These are phyloP conservation scores for Lodderomyces theae DNA, from an alignment of 1,139 yeast species.

Conservation along the genomic window DNA sequence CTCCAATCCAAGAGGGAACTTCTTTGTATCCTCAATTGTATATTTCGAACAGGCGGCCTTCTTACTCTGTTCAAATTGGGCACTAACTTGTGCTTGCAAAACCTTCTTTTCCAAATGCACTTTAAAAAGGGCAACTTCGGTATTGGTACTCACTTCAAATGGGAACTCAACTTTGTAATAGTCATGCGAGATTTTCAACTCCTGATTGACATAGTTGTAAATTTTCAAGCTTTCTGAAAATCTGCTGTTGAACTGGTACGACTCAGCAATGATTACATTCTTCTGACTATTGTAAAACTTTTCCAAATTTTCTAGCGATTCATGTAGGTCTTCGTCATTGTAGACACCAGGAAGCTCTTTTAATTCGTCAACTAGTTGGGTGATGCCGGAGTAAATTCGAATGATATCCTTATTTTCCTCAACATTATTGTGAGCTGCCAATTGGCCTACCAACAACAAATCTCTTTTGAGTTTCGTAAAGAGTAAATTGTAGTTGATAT, in stretches of 20 bases:
- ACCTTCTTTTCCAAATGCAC: constrained; percentile 27
- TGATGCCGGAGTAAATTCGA: constrained; percentile 50
- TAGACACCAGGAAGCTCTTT: constrained; percentile 88
- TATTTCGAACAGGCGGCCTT: constrained; percentile 11
- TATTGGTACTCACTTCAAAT: constrained; percentile 35
- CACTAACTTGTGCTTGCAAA: constrained; percentile 47
- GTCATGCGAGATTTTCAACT: constrained; percentile 14
- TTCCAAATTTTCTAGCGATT: constrained; percentile 50
- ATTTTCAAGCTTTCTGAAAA: constrained; percentile 58
- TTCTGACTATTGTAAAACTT: constrained; percentile 47
- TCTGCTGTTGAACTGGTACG: constrained; percentile 45
- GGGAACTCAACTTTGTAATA: constrained; percentile 37
- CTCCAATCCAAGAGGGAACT: constrained; percentile 40
- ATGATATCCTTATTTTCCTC: constrained; percentile 43
- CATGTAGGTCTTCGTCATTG: constrained; percentile 68
- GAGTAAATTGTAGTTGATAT: constrained; percentile 64
- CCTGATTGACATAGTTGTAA: constrained; percentile 31
- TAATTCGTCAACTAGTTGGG: constrained; percentile 51
- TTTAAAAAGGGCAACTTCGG: constrained; percentile 29
- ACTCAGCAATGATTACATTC: constrained; percentile 44
- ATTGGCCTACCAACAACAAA: constrained; percentile 42
- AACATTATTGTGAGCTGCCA: constrained; percentile 22
- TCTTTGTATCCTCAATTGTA: constrained; percentile 51
- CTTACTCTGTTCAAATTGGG: constrained; percentile 39
- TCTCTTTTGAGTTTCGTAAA: constrained; percentile 75